phyloP scores from a whole-genome alignment of 208 protist genomes.

The Crithidia sp. region DNA sequence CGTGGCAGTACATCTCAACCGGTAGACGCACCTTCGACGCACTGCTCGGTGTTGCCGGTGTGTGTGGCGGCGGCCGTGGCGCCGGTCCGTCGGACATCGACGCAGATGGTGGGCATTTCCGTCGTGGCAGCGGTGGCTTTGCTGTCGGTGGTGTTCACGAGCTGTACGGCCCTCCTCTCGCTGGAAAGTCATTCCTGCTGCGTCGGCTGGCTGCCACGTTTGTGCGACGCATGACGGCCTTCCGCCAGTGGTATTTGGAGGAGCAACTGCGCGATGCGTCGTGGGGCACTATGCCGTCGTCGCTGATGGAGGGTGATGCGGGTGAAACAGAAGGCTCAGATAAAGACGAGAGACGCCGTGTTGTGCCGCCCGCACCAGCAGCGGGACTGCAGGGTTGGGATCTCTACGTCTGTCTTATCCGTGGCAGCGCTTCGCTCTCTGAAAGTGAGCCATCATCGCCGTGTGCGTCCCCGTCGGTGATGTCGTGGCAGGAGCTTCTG shows the following conservation, averaged over 20 bases:
- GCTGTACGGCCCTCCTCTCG: conserved; percentile 45
- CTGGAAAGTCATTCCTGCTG: conserved; percentile 43
- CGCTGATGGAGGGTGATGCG: not conserved
- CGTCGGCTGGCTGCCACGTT: conserved; percentile 21
- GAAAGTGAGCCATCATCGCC: not conserved
- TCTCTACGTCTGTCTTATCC: conserved; percentile 31
- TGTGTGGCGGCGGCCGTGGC: conserved; percentile 8
- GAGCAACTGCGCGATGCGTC: conserved; percentile 4
- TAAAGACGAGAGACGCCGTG: not conserved
- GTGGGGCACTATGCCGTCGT: not conserved
- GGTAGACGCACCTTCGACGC: conserved; percentile 18
- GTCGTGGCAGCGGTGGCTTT: conserved; percentile 25
- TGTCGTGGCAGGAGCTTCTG: conserved; percentile 2
- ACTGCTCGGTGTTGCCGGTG: conserved; percentile 13
- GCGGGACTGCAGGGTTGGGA: conserved; percentile 29
- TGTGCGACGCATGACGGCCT: conserved; percentile 36
- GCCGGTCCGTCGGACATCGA: not conserved
- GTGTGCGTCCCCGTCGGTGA: not conserved
- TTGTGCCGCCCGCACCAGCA: not conserved
- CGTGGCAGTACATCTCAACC: conserved; percentile 26
- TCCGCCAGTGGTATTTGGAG: conserved; percentile 29
- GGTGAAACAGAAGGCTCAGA: not conserved
- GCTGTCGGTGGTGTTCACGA: conserved; percentile 36
- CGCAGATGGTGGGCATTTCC: not conserved
- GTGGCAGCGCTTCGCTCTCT: not conserved